phyloP scores from a whole-genome alignment of 208 protist species.

The Trypanosomatidae sp. region DNA sequence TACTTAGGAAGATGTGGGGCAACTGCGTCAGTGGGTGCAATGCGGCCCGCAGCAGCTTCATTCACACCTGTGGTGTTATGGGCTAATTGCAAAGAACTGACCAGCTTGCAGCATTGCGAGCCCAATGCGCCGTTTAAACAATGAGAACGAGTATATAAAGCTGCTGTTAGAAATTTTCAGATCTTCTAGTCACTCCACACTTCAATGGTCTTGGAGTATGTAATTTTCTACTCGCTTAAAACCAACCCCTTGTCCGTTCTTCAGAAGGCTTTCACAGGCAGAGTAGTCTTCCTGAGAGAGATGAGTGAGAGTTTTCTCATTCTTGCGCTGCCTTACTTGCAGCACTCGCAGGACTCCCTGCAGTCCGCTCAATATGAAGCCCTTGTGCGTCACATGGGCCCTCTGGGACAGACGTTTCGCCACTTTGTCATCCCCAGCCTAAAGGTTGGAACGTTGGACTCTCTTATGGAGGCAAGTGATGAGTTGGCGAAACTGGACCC shows the following conservation, averaged over 20 bases:
- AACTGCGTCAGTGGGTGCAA: neutral
- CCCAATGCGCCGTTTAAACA: neutral
- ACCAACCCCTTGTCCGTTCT: neutral
- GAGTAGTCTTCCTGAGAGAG: slow-evolving; percentile 6
- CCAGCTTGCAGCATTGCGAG: neutral
- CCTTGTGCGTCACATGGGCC: slow-evolving; percentile 65
- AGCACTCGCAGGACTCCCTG: slow-evolving; percentile 55
- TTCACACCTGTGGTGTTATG: neutral
- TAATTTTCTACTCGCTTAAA: neutral
- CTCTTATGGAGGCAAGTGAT: slow-evolving; percentile 89
- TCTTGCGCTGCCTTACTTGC: slow-evolving; percentile 75
- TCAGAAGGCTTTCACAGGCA: neutral
- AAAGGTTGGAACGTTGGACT: slow-evolving; percentile 89
- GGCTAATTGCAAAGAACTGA: neutral
- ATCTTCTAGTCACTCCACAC: neutral
- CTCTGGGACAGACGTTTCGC: slow-evolving; percentile 62
- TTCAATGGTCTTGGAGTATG: neutral
- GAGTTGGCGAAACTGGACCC: slow-evolving; percentile 86
- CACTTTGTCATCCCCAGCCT: slow-evolving; percentile 81
- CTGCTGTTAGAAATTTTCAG: neutral
- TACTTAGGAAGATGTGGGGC: neutral
- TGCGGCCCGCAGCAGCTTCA: neutral
- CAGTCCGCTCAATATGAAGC: slow-evolving; percentile 77
- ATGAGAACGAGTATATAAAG: neutral
- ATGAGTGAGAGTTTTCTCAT: slow-evolving; percentile 87